These are phyloP conservation scores for Aureobasidium melanogenum DNA, from an alignment of 2,329 filamentous ascomycete genomes.

Conservation along the genomic window DNA sequence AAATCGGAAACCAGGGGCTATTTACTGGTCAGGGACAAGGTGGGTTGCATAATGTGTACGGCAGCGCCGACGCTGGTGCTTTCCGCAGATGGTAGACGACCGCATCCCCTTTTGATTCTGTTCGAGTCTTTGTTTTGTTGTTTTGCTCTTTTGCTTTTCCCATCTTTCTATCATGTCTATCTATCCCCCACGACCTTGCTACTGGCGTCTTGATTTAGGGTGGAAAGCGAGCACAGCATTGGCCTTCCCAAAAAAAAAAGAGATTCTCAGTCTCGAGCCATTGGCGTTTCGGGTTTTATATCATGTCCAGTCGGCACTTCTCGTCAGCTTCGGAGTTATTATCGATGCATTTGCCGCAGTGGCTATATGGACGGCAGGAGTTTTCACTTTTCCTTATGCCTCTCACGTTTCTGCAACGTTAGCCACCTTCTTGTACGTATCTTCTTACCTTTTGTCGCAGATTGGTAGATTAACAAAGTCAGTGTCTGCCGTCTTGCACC, in stretches of 20 bases:
- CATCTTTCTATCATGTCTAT: neutral
- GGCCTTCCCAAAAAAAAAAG: slow-evolving; percentile 6
- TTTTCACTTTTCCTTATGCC: slow-evolving; percentile 11
- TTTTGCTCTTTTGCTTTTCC: neutral
- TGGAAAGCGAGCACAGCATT: slow-evolving; percentile 14
- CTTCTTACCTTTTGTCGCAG: slow-evolving; percentile 15
- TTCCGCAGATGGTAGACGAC: slow-evolving; percentile 49
- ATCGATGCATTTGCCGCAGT: slow-evolving; percentile 12
- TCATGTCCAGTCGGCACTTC: neutral
- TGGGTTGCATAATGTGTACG: slow-evolving; percentile 89
- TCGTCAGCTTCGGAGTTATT: slow-evolving; percentile 7
- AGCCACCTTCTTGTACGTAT: slow-evolving; percentile 17
- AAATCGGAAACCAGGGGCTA: slow-evolving; percentile 72
- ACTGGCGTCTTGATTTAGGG: slow-evolving; percentile 12
- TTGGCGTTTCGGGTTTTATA: slow-evolving; percentile 10
- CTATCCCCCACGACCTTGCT: slow-evolving; percentile 9
- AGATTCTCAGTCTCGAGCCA: slow-evolving; percentile 4
- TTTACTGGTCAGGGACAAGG: slow-evolving; percentile 80
- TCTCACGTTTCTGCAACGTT: slow-evolving; percentile 13
- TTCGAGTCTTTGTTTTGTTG: neutral
- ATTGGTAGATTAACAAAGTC: slow-evolving; percentile 18
- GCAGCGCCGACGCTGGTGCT: slow-evolving; percentile 34
- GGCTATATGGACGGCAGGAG: slow-evolving; percentile 10
- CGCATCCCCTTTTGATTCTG: slow-evolving; percentile 4
- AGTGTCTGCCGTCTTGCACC: slow-evolving; percentile 12